A percentile compares a stretch with the other conserved stretches of the same genome.
Evolutionary conservation across 768 basidiomycete species (phyloP).

Genomic region (Termitomyces bulborhizus): DNA sequence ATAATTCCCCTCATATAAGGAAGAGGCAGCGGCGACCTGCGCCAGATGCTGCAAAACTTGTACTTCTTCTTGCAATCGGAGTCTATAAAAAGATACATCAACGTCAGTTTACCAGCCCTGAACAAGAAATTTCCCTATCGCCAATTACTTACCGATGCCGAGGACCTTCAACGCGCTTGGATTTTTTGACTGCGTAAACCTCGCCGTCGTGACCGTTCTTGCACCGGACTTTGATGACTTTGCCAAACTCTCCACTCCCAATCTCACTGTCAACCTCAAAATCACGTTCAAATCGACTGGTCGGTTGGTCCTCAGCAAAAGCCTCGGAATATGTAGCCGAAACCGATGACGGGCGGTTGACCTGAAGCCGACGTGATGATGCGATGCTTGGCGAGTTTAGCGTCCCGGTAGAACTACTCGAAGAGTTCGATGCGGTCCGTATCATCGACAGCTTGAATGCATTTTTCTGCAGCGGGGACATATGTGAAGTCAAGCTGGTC

Average conservation of each 20-base stretch:
- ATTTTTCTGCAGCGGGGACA: conserved; percentile 39
- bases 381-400: conserved; percentile 38
- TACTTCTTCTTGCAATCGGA: conserved; percentile 91
- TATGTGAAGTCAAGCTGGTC: conserved; percentile 39
- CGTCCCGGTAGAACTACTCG: conserved; percentile 41
- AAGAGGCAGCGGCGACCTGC: conserved; percentile 22
- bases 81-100: conserved; percentile 32
- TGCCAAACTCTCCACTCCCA: conserved; percentile 91
- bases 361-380: conserved; percentile 19
- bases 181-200: conserved; percentile 89
- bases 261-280: conserved; percentile 78
- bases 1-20: conserved; percentile 29
- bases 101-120: conserved; percentile 17
- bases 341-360: conserved; percentile 12
- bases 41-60: conserved; percentile 81
- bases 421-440: conserved; percentile 57
- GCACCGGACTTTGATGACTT: conserved; percentile 77
- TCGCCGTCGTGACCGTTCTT: conserved; percentile 49
- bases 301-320: conserved; percentile 40
- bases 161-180: conserved; percentile 85
- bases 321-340: conserved; percentile 27
- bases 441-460: conserved; percentile 30
- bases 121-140: conserved; percentile 2
- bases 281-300: conserved; percentile 69
- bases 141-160: conserved; percentile 70